Conservation (phyloP, 257 asterid genomes). For the Solanum lignicaule region DNA sequence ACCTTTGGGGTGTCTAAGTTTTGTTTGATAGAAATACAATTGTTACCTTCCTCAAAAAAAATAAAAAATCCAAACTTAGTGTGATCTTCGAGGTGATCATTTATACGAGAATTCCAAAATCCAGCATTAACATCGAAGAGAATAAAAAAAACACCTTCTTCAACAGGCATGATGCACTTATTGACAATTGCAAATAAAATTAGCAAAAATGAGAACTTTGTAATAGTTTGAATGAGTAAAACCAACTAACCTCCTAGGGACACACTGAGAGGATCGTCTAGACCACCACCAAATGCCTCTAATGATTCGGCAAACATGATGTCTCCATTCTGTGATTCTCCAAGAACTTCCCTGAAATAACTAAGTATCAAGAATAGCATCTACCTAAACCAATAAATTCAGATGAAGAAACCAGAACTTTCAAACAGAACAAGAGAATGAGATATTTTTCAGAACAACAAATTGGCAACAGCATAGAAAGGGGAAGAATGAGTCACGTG, state of each 20-base stretch:
- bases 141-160: background rate
- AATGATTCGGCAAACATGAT: slow-evolving; percentile 67
- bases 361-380: background rate
- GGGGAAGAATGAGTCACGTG: background rate
- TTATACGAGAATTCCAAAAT: background rate
- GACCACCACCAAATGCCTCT: slow-evolving; percentile 94
- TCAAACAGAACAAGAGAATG: background rate
- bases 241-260: slow-evolving; percentile 67
- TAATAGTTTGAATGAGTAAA: background rate
- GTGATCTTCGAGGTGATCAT: background rate
- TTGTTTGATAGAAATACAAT: background rate
- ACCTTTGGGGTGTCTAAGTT: background rate
- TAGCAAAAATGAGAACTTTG: background rate
- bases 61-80: background rate
- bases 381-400: background rate
- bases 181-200: background rate
- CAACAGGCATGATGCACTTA: background rate
- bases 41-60: background rate
- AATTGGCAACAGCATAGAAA: background rate
- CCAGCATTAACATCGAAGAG: background rate
- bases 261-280: slow-evolving; percentile 86
- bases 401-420: background rate
- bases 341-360: slow-evolving; percentile 65
- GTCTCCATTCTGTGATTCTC: slow-evolving; percentile 70
- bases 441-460: background rate